These are phyloP conservation scores for Botryotinia narcissicola DNA, from an alignment of 2,329 filamentous ascomycete species.

Conservation along the genomic window DNA sequence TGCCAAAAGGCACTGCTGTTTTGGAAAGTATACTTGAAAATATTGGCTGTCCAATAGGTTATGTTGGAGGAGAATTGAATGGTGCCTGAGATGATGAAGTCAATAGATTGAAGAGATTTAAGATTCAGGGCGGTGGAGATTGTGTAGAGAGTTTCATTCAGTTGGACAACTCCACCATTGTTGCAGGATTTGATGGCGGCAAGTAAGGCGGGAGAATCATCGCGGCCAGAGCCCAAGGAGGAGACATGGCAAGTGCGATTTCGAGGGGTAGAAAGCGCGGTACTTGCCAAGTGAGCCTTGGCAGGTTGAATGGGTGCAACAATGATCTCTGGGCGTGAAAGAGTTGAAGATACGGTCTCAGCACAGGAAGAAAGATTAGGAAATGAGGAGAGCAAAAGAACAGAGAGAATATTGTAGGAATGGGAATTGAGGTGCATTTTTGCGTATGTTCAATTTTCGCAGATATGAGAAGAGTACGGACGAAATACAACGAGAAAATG, in stretches of 20 bases:
- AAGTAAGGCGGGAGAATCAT: conserved; percentile 4
- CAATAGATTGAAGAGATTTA: conserved; percentile 6
- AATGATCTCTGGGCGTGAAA: background rate
- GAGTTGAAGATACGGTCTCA: background rate
- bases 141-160: conserved; percentile 13
- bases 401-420: background rate
- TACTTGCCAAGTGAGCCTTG: background rate
- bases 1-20: conserved; percentile 8
- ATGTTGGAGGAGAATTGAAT: conserved; percentile 11
- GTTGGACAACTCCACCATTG: conserved; percentile 4
- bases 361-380: conserved; percentile 5
- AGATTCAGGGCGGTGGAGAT: conserved; percentile 11
- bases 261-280: background rate
- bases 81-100: conserved; percentile 13
- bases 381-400: background rate
- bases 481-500: background rate
- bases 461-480: background rate
- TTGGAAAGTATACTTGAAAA: conserved; percentile 15
- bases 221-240: background rate
- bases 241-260: conserved; percentile 13
- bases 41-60: background rate
- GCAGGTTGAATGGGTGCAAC: conserved; percentile 10
- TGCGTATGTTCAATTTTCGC: background rate
- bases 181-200: conserved; percentile 15
- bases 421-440: background rate